These are phyloP conservation scores for Echites panduratus DNA, from an alignment of 257 asterid species.

Conservation along the genomic window DNA sequence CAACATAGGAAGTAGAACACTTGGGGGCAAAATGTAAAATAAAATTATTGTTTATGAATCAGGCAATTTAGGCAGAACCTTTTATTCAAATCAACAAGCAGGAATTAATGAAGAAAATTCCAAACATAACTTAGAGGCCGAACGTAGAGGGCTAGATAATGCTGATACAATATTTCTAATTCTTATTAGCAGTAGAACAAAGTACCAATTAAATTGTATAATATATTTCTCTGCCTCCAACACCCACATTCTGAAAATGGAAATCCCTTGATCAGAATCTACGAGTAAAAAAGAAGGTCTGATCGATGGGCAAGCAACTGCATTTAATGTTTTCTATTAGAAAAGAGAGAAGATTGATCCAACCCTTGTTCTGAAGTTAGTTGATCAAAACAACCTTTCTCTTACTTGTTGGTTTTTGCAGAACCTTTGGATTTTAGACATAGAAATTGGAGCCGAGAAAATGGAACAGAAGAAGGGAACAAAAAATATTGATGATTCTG, in stretches of 20 bases:
- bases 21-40: constrained; percentile 15
- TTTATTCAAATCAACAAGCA: not conserved
- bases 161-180: constrained; percentile 65
- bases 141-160: constrained; percentile 58
- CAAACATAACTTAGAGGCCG: constrained; percentile 15
- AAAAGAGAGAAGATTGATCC: constrained; percentile 70
- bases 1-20: constrained; percentile 2
- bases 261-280: constrained; percentile 36
- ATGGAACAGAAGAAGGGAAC: constrained; percentile 17
- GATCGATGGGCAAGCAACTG: constrained; percentile 59
- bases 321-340: constrained; percentile 80
- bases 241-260: constrained; percentile 65
- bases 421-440: constrained; percentile 42
- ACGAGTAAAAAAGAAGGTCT: constrained; percentile 56
- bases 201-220: constrained; percentile 58
- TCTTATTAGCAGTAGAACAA: constrained; percentile 48
- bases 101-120: not conserved
- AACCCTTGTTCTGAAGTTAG: constrained; percentile 61
- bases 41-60: constrained; percentile 19
- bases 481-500: constrained; percentile 23
- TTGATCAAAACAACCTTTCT: constrained; percentile 61
- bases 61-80: constrained; percentile 14
- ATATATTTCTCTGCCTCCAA: constrained; percentile 42
- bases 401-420: constrained; percentile 46
- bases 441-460: not conserved